Conservation (phyloP, 2,329 filamentous ascomycete species). For the Sclerotinia subarctica region DNA sequence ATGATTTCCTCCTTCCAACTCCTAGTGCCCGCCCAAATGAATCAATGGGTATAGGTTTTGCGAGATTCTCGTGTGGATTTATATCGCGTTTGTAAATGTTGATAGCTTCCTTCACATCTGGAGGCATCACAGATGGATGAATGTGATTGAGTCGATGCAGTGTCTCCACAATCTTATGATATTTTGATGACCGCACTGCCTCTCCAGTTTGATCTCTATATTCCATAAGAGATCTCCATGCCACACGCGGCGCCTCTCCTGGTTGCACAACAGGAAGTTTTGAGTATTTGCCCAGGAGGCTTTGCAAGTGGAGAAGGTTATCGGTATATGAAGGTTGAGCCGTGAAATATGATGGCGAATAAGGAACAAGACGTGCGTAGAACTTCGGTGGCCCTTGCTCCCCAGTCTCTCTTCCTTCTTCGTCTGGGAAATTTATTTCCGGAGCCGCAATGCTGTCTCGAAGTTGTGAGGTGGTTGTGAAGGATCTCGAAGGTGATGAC, state of each 20-base stretch:
- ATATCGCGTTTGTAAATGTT: conserved; percentile 70
- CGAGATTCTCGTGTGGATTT: conserved; percentile 64
- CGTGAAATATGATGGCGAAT: conserved; percentile 93
- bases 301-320: conserved; percentile 69
- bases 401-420: conserved; percentile 29
- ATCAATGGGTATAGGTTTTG: conserved; percentile 67
- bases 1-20: conserved; percentile 83
- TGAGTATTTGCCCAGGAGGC: conserved; percentile 67
- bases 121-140: conserved; percentile 71
- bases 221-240: conserved; percentile 77
- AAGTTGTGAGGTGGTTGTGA: conserved; percentile 33
- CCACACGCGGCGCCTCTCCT: conserved; percentile 65
- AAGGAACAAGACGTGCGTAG: conserved; percentile 70
- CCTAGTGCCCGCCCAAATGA: conserved; percentile 74
- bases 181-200: conserved; percentile 71
- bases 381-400: conserved; percentile 39
- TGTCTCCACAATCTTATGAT: conserved; percentile 70
- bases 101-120: conserved; percentile 63
- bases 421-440: conserved; percentile 42
- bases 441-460: conserved; percentile 44
- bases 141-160: conserved; percentile 82
- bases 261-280: conserved; percentile 66
- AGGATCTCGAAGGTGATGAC: conserved; percentile 30
- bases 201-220: conserved; percentile 72
- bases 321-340: conserved; percentile 83